Evolutionary conservation across 23 red algal genomes (phyloP).

Genomic region (Gracilaria caudata): DNA sequence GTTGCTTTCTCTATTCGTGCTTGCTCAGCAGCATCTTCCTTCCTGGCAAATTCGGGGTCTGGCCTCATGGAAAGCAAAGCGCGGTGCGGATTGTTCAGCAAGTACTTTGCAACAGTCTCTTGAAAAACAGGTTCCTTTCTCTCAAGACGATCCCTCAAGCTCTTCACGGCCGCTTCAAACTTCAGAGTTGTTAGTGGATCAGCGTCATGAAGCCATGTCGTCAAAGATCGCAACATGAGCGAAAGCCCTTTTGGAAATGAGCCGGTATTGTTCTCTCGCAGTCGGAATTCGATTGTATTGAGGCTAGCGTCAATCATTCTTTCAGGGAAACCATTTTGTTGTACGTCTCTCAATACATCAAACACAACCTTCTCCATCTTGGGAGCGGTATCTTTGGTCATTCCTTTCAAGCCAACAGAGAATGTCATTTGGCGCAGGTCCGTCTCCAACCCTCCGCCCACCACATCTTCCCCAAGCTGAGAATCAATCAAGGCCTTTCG

Average conservation of each 20-base stretch:
- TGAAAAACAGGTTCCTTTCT: constrained; percentile 79
- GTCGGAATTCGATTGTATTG: constrained; percentile 95
- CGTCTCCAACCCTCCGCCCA: constrained; percentile 88
- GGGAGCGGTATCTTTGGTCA: constrained; percentile 49
- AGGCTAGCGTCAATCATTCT: constrained; percentile 84
- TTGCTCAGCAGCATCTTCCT: constrained; percentile 71
- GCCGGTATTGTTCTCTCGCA: constrained; percentile 97
- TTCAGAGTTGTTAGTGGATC: constrained; percentile 80
- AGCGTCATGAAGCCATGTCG: constrained; percentile 93
- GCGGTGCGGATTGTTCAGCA: constrained; percentile 83
- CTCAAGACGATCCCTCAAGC: constrained; percentile 59
- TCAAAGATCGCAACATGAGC: constrained; percentile 83
- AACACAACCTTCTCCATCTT: constrained; percentile 80
- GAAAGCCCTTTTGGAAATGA: constrained; percentile 91
- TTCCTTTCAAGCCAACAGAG: constrained; percentile 94
- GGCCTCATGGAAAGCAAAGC: constrained; percentile 74
- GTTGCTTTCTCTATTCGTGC: constrained; percentile 51
- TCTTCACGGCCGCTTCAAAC: constrained; percentile 79
- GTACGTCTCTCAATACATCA: constrained; percentile 63
- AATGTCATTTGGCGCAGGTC: constrained; percentile 91
- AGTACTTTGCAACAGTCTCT: constrained; percentile 69
- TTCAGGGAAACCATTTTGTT: constrained; percentile 75
- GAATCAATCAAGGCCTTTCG: constrained; percentile 93
- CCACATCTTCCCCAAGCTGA: constrained; percentile 91
- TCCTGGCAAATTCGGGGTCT: constrained; percentile 69